These are phyloP conservation scores for Syncephalastrum racemosum DNA, from an alignment of 371 early-diverging fungal species.

Conservation along the genomic window DNA sequence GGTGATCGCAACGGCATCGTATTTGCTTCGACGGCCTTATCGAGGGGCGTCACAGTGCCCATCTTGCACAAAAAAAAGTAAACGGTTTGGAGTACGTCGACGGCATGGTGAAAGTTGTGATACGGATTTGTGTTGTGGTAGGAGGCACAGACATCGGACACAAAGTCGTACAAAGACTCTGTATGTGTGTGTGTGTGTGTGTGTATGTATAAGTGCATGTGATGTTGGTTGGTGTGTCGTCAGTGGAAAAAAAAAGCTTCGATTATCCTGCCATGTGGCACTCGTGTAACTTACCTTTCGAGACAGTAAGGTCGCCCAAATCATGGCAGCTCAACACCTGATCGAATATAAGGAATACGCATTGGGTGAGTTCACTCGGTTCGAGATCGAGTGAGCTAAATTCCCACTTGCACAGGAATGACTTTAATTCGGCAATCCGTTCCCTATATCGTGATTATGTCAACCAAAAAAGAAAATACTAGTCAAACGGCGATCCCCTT, in stretches of 20 bases:
- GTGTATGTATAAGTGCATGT: neutral
- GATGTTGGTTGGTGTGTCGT: too few species aligned
- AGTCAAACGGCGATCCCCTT: neutral
- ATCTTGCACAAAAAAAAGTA: slow-evolving; percentile 69
- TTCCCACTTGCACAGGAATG: slow-evolving; percentile 53
- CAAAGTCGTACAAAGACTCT: slow-evolving; percentile 61
- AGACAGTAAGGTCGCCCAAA: slow-evolving; percentile 45
- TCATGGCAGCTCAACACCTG: slow-evolving; percentile 60
- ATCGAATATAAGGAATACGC: slow-evolving; percentile 65
- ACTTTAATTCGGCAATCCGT: slow-evolving; percentile 44
- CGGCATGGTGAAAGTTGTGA: slow-evolving; percentile 86
- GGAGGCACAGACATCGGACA: slow-evolving; percentile 57
- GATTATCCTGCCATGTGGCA: too few species aligned
- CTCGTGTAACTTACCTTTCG: slow-evolving; percentile 47
- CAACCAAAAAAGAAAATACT: slow-evolving; percentile 3
- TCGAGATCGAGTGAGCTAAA: slow-evolving; percentile 67
- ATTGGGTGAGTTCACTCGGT: slow-evolving; percentile 64
- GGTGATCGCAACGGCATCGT: slow-evolving; percentile 25
- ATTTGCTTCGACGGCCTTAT: slow-evolving; percentile 1
- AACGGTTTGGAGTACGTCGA: slow-evolving; percentile 83
- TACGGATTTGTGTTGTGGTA: slow-evolving; percentile 79
- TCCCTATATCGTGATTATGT: slow-evolving; percentile 9
- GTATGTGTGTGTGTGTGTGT: neutral
- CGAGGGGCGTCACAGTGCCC: slow-evolving; percentile 10
- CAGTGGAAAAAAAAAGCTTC: too few species aligned